phyloP scores from a whole-genome alignment of 768 basidiomycete genomes.

The Pisolithus microcarpus region DNA sequence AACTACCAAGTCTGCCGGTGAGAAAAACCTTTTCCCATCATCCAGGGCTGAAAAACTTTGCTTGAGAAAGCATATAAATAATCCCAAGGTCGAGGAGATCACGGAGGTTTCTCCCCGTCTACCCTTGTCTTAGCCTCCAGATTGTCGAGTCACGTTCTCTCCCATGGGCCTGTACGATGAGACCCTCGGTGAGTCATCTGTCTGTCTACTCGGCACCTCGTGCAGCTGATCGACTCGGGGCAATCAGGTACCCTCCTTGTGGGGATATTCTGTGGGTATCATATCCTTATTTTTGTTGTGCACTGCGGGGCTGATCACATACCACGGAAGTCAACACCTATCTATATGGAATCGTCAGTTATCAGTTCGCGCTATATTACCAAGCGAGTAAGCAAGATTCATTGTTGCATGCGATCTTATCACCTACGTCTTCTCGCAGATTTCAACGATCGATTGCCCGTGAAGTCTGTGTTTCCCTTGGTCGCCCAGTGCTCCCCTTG shows the following conservation, averaged over 20 bases:
- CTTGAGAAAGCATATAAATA: too few species aligned
- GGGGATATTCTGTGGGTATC: not conserved
- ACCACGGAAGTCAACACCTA: slow-evolving; percentile 3
- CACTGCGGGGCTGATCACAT: not conserved
- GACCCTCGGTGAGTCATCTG: slow-evolving; percentile 1
- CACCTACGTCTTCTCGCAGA: not conserved
- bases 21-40: too few species aligned
- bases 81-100: too few species aligned
- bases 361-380: slow-evolving; percentile 33
- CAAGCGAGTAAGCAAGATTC: slow-evolving; percentile 7
- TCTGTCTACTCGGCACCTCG: not conserved
- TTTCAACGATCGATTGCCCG: not conserved
- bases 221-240: not conserved
- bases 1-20: too few species aligned
- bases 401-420: not conserved
- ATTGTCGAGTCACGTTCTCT: too few species aligned
- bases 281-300: too few species aligned
- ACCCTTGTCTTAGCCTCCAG: too few species aligned
- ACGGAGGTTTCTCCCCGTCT: too few species aligned
- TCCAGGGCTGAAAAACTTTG: too few species aligned
- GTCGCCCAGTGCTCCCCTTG: not conserved
- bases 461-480: not conserved
- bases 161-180: not conserved
- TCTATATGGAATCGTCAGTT: slow-evolving; percentile 34
- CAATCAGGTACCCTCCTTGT: not conserved